A percentile compares a stretch with the other conserved stretches of the same genome.
phyloP scores from a whole-genome alignment of 495 filamentous ascomycete species.

The Monascus purpureus region DNA sequence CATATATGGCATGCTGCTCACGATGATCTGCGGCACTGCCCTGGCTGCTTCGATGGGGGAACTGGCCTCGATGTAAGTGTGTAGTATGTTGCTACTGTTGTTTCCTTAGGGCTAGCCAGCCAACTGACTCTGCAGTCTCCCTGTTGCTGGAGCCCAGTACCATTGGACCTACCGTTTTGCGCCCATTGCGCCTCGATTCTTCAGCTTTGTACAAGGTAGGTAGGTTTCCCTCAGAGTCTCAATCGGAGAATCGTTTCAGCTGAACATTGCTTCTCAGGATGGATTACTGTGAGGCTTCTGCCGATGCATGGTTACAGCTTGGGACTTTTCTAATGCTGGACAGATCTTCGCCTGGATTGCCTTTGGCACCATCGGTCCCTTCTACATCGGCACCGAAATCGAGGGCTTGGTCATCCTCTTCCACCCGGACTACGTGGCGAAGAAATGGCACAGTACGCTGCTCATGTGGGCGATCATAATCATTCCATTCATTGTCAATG shows the following conservation, averaged over 20 bases:
- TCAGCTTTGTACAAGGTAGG: neutral
- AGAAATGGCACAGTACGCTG: slow-evolving; percentile 35
- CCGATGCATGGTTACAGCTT: slow-evolving; percentile 28
- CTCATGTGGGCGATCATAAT: slow-evolving; percentile 31
- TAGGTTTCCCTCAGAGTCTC: neutral
- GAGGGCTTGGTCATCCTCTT: slow-evolving; percentile 31
- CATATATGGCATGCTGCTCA: too few species aligned
- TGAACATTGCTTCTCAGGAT: slow-evolving; percentile 14
- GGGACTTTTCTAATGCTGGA: slow-evolving; percentile 22
- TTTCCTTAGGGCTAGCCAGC: slow-evolving; percentile 13
- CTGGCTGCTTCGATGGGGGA: too few species aligned
- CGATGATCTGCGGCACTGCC: too few species aligned
- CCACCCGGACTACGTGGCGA: slow-evolving; percentile 22
- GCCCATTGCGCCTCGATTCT: slow-evolving; percentile 14
- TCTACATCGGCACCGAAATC: slow-evolving; percentile 31
- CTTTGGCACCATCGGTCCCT: too few species aligned
- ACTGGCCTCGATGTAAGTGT: slow-evolving; percentile 32
- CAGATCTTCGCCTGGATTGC: slow-evolving; percentile 28
- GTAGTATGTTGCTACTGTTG: neutral
- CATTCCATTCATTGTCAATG: slow-evolving; percentile 27
- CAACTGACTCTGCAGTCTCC: too few species aligned
- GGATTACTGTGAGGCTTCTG: slow-evolving; percentile 36
- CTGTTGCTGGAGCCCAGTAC: slow-evolving; percentile 25
- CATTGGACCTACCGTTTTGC: slow-evolving; percentile 38
- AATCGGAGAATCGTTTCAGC: neutral